phyloP scores from a whole-genome alignment of 306 rosid species.

The Cucurbita ficifolia region DNA sequence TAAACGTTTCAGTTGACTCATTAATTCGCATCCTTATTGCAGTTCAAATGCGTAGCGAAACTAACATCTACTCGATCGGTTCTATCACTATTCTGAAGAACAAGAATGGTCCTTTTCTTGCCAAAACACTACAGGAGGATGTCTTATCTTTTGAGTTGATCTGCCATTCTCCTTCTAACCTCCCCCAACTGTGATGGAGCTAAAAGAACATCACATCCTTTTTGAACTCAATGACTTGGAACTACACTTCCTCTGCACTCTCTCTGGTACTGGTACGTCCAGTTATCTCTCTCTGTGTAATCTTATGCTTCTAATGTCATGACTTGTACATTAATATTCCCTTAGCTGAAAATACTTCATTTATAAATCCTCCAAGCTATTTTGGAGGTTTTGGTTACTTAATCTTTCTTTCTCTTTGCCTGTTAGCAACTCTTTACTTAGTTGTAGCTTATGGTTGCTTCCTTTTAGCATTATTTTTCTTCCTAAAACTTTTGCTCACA shows the following conservation, averaged over 20 bases:
- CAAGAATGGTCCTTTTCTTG: slow-evolving; percentile 5
- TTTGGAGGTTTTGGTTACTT: slow-evolving; percentile 1
- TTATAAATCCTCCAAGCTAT: background rate
- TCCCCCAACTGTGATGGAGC: slow-evolving; percentile 2
- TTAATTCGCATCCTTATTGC: slow-evolving; percentile 14
- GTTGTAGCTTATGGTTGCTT: background rate
- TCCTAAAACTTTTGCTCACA: no score
- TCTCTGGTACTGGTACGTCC: background rate
- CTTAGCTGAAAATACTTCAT: background rate
- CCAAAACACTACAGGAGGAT: background rate
- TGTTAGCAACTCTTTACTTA: no score
- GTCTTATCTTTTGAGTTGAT: background rate
- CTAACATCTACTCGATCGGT: slow-evolving; percentile 32
- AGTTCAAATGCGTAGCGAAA: slow-evolving; percentile 64
- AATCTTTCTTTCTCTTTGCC: background rate
- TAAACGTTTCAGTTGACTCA: background rate
- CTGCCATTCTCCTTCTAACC: slow-evolving; percentile 8
- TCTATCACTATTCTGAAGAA: slow-evolving; percentile 35
- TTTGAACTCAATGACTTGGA: background rate
- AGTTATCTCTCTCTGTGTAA: background rate
- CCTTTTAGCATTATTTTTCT: background rate
- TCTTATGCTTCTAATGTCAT: background rate
- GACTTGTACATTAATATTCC: background rate
- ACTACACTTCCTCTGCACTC: background rate
- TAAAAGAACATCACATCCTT: background rate